Conservation (phyloP, 73 alveolate species). For the Blepharisma stoltei region DNA sequence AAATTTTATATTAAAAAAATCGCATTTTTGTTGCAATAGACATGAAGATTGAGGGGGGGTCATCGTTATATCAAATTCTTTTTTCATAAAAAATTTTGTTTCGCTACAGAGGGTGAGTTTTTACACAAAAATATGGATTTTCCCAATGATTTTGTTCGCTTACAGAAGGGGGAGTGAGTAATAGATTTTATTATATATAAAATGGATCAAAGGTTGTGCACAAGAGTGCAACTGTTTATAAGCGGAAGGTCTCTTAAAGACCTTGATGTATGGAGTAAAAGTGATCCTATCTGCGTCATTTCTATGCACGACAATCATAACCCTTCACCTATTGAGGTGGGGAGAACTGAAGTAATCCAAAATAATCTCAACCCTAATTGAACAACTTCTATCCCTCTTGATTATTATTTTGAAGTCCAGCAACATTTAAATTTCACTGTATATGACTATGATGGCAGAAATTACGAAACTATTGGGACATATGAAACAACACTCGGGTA, state of each 20-base stretch:
- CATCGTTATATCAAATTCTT: no score
- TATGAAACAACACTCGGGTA: not conserved
- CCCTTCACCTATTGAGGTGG: conserved; percentile 37
- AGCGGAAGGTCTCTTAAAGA: conserved; percentile 59
- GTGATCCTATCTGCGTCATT: conserved; percentile 56
- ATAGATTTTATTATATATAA: not conserved
- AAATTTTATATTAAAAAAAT: no score
- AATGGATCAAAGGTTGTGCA: not conserved
- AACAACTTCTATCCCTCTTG: conserved; percentile 1
- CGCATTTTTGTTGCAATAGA: no score
- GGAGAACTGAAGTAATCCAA: conserved; percentile 46
- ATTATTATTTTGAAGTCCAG: conserved; percentile 76
- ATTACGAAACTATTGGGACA: conserved; percentile 1
- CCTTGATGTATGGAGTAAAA: conserved; percentile 44
- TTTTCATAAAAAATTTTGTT: no score
- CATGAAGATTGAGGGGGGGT: no score
- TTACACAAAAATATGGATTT: no score
- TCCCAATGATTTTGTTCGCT: no score
- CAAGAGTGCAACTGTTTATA: conserved; percentile 46
- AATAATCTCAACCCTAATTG: conserved; percentile 69
- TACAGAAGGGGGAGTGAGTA: no score
- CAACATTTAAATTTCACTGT: conserved; percentile 64
- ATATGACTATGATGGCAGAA: conserved; percentile 59
- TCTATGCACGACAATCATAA: conserved; percentile 25
- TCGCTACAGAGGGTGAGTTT: no score